phyloP scores from a whole-genome alignment of 192 early-diverging fungal species.

The Coemansia sp. region DNA sequence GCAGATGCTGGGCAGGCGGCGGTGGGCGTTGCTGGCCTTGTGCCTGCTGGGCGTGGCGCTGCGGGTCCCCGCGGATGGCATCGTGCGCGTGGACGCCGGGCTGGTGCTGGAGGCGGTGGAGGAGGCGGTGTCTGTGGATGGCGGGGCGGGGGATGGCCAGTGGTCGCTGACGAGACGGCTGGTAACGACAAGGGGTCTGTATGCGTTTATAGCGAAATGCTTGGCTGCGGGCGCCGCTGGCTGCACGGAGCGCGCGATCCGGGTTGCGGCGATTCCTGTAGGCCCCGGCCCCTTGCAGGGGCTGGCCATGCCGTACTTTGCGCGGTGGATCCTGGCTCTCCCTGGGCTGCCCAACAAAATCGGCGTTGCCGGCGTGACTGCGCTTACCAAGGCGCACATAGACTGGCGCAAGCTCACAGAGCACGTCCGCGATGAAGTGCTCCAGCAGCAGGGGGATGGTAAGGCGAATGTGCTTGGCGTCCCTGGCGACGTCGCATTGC shows the following conservation, averaged over 20 bases:
- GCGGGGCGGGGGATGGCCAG: background rate
- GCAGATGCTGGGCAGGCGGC: background rate
- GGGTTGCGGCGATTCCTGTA: constrained; percentile 20
- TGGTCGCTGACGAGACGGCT: constrained; percentile 12
- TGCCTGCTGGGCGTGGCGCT: constrained; percentile 16
- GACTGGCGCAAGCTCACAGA: constrained; percentile 16
- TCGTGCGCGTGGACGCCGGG: background rate
- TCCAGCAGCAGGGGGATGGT: background rate
- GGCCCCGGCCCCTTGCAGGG: constrained; percentile 1
- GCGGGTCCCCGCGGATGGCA: background rate
- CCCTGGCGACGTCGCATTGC: constrained; percentile 4
- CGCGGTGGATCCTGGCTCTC: constrained; percentile 23
- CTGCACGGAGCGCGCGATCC: constrained; percentile 1
- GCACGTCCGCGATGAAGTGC: constrained; percentile 8
- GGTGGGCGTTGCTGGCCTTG: constrained; percentile 21
- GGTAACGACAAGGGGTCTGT: constrained; percentile 15
- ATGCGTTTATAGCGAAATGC: constrained; percentile 27
- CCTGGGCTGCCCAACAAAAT: constrained; percentile 45
- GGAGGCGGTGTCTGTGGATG: background rate
- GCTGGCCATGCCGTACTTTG: constrained; percentile 24
- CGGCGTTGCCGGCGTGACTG: constrained; percentile 26
- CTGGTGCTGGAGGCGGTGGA: constrained; percentile 3
- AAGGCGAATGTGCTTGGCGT: background rate
- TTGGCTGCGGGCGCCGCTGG: background rate
- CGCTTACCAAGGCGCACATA: constrained; percentile 15